Base-by-base conservation (phyloP, 1,284 basidiomycete species). In the Cutaneotrichosporon cutaneum region DNA sequence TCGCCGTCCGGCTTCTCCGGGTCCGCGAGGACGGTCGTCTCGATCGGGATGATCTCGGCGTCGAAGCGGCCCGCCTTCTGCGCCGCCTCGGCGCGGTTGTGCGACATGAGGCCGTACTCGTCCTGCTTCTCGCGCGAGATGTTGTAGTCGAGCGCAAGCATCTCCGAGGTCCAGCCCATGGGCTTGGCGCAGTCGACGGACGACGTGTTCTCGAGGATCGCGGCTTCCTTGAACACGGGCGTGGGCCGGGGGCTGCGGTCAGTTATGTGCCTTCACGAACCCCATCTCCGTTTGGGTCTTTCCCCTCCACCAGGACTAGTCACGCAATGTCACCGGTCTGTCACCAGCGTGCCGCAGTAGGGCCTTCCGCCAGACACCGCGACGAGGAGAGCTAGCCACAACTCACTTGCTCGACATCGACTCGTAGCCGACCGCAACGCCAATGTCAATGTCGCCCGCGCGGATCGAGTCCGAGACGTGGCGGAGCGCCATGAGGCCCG, bases 141-240 rank as follows among this genome's bases (percentile, higher is more conserved):
- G 42, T 86, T 83, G 80, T 88, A 94, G 26, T 86, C 82, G 68
- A 87, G 78, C 18, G 90, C 90, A 21, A 91, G 89, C 85, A 90
- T 88, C 75, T 94, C 91, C 3, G 89, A 90, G 1, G 91, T 93
- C 91, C 91, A 93, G 13, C 92, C 91, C 91, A 94, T 94, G 16
- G 92, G 89, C 83, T 90, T 87, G 56, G 89, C 84, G 68, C 87
- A 91, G 70, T 92, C 90, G 62, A 86, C 82, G 0, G 90, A 87
- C 66, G 86, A 21, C 22, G 21, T 6, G 62, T 86, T 77, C 59
- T 78, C 82, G 70, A 92, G 84, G 58, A 96, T 85, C 48, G 83
- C 83, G 47, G 92, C 88, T 14, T 90, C 91, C 82, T 85, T 88
- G 62, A 86, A 86, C 60, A 65, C 61, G 33, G 88, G 88, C 7